phyloP scores from a whole-genome alignment of 768 basidiomycete species.

The Termitomyces sp. region DNA sequence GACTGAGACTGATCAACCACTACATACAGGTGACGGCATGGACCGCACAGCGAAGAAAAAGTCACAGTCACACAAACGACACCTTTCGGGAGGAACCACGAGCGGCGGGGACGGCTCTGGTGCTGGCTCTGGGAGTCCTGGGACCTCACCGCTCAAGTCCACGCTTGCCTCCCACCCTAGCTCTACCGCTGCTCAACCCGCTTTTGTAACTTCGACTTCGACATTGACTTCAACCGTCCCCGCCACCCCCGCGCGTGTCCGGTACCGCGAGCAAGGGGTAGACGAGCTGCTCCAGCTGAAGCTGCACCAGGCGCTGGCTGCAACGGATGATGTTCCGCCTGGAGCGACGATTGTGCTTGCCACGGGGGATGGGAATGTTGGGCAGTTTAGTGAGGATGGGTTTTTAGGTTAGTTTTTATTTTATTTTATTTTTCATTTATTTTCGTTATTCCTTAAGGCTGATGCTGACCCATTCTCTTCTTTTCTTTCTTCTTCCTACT shows the following conservation, averaged over 20 bases:
- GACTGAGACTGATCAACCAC: not conserved
- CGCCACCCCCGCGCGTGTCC: conserved; percentile 36
- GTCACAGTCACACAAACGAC: conserved; percentile 16
- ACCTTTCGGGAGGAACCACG: conserved; percentile 14
- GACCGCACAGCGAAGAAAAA: conserved; percentile 42
- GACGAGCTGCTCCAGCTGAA: conserved; percentile 95
- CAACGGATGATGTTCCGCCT: conserved; percentile 60
- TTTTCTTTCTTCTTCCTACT: not conserved
- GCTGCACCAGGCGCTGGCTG: conserved; percentile 81
- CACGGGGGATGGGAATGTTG: conserved; percentile 91
- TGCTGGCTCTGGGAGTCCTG: not conserved
- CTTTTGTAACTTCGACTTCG: not conserved
- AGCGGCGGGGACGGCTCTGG: conserved; percentile 4
- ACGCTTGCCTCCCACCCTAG: not conserved
- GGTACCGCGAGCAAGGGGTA: conserved; percentile 89
- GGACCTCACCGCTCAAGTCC: not conserved
- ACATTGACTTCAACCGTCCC: not conserved
- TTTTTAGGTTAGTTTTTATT: conserved; percentile 41
- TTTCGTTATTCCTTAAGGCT: not conserved
- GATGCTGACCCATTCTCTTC: not conserved
- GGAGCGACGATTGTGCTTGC: conserved; percentile 85
- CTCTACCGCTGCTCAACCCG: not conserved
- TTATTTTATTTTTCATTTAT: not conserved
- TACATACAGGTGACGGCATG: conserved; percentile 45
- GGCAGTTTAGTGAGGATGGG: conserved; percentile 91